Evolutionary conservation across 805 yeast species (phyloP).

Genomic region (Candida endomychidarum): DNA sequence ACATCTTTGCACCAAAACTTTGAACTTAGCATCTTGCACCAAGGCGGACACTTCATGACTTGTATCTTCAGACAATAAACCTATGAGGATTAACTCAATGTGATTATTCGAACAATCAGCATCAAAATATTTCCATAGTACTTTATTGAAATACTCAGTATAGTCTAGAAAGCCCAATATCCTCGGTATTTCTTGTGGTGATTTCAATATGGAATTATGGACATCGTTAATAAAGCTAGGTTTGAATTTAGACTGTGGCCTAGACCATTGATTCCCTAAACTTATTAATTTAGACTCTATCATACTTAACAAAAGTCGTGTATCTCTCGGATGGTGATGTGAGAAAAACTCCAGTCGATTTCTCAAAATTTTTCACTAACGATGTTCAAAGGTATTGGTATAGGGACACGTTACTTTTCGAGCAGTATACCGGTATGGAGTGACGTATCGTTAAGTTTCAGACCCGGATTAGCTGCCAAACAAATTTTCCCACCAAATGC

Average conservation of each 20-base stretch:
- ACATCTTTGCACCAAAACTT: constrained; percentile 18
- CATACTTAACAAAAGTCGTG: constrained; percentile 3
- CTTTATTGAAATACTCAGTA: not conserved
- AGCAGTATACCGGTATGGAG: not conserved
- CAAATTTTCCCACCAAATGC: constrained; percentile 35
- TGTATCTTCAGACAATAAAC: constrained; percentile 14
- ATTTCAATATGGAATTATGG: not conserved
- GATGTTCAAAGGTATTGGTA: constrained; percentile 2
- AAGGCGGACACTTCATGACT: constrained; percentile 7
- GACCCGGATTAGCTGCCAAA: constrained; percentile 35
- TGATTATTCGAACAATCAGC: constrained; percentile 41
- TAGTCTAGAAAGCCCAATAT: not conserved
- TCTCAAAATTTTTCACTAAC: constrained; percentile 5
- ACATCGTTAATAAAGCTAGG: constrained; percentile 4
- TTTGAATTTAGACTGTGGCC: constrained; percentile 1
- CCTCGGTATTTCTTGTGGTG: not conserved
- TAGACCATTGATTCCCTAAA: constrained; percentile 1
- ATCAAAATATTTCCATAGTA: constrained; percentile 27
- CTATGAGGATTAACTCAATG: constrained; percentile 31
- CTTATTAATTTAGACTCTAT: not conserved
- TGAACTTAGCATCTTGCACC: constrained; percentile 22
- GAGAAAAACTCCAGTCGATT: not conserved
- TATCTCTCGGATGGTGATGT: not conserved
- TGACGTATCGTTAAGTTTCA: constrained; percentile 1
- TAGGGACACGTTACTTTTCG: constrained; percentile 1